Base-by-base conservation (phyloP, 2,329 filamentous ascomycete genomes). In the Cryphonectria japonica region DNA sequence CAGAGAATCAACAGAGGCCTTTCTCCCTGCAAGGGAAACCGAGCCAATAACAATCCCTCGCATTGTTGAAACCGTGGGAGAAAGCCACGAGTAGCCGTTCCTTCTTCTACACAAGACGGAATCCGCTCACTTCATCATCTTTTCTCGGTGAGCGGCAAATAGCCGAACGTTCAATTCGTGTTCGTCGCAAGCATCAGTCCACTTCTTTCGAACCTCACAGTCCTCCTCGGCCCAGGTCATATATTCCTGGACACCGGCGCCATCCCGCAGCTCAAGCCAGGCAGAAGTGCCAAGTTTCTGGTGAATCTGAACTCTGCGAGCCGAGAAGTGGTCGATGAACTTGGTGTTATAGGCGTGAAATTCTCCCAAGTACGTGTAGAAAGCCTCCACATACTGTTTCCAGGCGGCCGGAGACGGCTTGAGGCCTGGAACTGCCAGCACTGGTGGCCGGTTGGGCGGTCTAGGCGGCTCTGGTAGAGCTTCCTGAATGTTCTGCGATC, bases 181-280 rank as follows among this genome's bases (percentile, higher is more conserved):
- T 72, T 85, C 85, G 60, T 88, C 85, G 72, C 86, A 88, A 9
- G 88, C 88, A 11, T 85, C 78, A 41, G 81, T 80, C 90, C 92
- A 93, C 69, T 86, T 85, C 76, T 84, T 83, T 69, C 89, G 83
- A 6, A 93, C 87, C 64, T 83, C 82, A 73, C 89, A 86, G 76
- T 94, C 92, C 78, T 93, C 88, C 74, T 87, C 85, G 69, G 91
- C 80, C 77, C 87, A 88, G 52, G 81, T 81, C 71, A 88, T 78
- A 77, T 94, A 94, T 69, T 87, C 85, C 22, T 82, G 78, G 34
- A 90, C 83, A 0, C 87, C 88, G 1, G 75, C 73, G 54, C 85
- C 81, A 34, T 84, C 78, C 1, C 78, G 77, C 11, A 79, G 76
- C 41, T 81, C 80, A 26, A 88, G 77, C 79, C 87, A 89, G 1